Conservation (phyloP, 1,284 basidiomycete genomes). For the Pyrrhoderma lamaoense region DNA sequence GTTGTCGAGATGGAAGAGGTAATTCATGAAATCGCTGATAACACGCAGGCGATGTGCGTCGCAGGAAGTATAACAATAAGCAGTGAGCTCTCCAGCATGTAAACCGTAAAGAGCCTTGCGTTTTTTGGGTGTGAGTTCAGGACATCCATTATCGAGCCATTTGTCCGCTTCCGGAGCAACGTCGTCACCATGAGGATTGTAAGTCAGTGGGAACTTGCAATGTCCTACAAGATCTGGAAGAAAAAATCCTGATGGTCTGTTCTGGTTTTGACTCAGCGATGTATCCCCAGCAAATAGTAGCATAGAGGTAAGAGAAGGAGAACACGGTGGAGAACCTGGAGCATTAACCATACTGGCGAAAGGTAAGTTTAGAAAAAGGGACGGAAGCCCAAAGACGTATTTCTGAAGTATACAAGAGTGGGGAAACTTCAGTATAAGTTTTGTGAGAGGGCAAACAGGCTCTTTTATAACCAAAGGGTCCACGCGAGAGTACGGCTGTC, state of each 20-base stretch:
- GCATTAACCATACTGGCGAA: constrained; percentile 13
- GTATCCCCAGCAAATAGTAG: not conserved
- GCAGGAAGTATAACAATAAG: constrained; percentile 53
- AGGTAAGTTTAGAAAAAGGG: not conserved
- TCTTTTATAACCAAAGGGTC: not conserved
- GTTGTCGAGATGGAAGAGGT: constrained; percentile 34
- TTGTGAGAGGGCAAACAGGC: not conserved
- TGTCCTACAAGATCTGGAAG: constrained; percentile 60
- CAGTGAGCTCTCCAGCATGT: constrained; percentile 59
- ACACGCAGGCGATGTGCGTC: constrained; percentile 50
- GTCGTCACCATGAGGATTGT: constrained; percentile 46
- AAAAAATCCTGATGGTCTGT: constrained; percentile 31
- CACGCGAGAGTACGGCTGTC: constrained; percentile 2
- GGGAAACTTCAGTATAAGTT: constrained; percentile 5
- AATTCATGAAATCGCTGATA: constrained; percentile 37
- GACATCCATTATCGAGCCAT: constrained; percentile 43
- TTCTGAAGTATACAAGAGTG: not conserved
- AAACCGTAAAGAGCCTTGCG: constrained; percentile 47
- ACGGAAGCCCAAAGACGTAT: constrained; percentile 1
- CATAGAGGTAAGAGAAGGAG: not conserved
- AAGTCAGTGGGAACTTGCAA: constrained; percentile 47
- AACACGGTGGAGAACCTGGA: constrained; percentile 6
- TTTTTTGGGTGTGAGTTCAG: constrained; percentile 45
- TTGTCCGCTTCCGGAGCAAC: constrained; percentile 47
- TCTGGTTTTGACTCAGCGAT: not conserved